phyloP scores from a whole-genome alignment of 2,329 filamentous ascomycete species.

The Aspergillus novoparasiticus region DNA sequence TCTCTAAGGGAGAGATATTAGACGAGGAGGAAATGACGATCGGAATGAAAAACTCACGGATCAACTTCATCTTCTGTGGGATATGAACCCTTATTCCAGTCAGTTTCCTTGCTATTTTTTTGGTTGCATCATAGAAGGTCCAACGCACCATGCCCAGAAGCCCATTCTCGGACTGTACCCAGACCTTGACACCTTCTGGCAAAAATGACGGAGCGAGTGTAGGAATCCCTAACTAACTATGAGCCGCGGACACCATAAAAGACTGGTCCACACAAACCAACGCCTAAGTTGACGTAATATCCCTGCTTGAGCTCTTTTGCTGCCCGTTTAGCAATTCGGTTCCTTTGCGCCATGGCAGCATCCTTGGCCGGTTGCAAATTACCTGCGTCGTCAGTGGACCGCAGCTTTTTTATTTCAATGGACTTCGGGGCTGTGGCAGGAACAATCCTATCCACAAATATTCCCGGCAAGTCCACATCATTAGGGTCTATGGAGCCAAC shows the following conservation, averaged over 20 bases:
- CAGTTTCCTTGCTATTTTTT: slow-evolving; percentile 4
- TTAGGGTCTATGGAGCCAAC: slow-evolving; percentile 72
- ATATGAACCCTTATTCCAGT: slow-evolving; percentile 62
- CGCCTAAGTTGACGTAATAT: slow-evolving; percentile 39
- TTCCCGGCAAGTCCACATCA: slow-evolving; percentile 76
- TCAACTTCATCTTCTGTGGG: slow-evolving; percentile 73
- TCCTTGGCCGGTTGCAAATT: slow-evolving; percentile 39
- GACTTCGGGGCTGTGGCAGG: slow-evolving; percentile 71
- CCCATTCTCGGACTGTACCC: slow-evolving; percentile 85
- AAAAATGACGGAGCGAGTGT: slow-evolving; percentile 81
- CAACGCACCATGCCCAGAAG: slow-evolving; percentile 68
- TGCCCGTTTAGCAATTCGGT: slow-evolving; percentile 72
- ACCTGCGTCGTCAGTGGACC: slow-evolving; percentile 43
- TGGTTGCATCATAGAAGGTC: neutral
- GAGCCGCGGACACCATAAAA: neutral
- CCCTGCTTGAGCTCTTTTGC: slow-evolving; percentile 75
- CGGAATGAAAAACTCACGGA: slow-evolving; percentile 40
- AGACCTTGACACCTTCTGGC: slow-evolving; percentile 68
- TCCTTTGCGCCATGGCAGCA: slow-evolving; percentile 41
- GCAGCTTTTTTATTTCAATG: slow-evolving; percentile 69
- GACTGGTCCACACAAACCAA: slow-evolving; percentile 25
- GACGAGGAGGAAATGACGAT: neutral
- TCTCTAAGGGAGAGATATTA: slow-evolving; percentile 49
- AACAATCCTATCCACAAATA: slow-evolving; percentile 81
- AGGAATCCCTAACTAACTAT: slow-evolving; percentile 64